These are phyloP conservation scores for Claviceps lovelessii DNA, from an alignment of 2,329 filamentous ascomycete species.

Conservation along the genomic window DNA sequence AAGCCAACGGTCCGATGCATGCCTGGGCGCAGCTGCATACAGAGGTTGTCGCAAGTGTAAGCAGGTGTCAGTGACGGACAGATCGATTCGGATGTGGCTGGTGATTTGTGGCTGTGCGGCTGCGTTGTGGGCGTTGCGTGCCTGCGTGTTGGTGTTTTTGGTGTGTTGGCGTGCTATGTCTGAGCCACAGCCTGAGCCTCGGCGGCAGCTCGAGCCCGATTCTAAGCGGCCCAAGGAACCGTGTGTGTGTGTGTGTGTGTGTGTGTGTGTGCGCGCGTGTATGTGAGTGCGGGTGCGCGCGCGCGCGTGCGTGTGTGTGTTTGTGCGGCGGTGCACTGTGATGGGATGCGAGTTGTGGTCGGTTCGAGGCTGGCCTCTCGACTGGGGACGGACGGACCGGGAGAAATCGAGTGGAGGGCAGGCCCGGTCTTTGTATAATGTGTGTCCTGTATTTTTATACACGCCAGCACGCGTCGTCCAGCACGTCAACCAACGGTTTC, in stretches of 20 bases:
- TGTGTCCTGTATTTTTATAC: slow-evolving; percentile 33
- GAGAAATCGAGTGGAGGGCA: slow-evolving; percentile 29
- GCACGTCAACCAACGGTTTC: slow-evolving; percentile 20
- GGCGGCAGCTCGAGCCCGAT: not conserved
- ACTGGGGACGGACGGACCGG: slow-evolving; percentile 12
- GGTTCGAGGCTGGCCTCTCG: slow-evolving; percentile 2
- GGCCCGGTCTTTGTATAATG: slow-evolving; percentile 29
- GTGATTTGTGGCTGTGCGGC: slow-evolving; percentile 1
- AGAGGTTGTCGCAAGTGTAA: not conserved
- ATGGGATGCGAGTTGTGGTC: not conserved
- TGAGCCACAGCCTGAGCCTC: not conserved
- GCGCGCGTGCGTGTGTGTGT: not conserved
- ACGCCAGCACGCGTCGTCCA: slow-evolving; percentile 15
- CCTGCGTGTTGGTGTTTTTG: not conserved
- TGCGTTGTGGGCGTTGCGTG: too few species aligned
- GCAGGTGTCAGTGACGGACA: not conserved
- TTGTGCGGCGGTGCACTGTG: slow-evolving; percentile 1
- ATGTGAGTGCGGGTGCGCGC: not conserved
- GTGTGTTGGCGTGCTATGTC: too few species aligned
- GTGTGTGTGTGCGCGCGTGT: not conserved
- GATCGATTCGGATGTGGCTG: not conserved
- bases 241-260: not conserved
- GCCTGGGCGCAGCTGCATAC: not conserved
- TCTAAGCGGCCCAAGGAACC: not conserved
- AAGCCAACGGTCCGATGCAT: not conserved